Percentiles rank a stretch among this genome's conserved stretches.
Evolutionary conservation across 208 protist species (phyloP).

Genomic region (Acanthamoeba sp.): DNA sequence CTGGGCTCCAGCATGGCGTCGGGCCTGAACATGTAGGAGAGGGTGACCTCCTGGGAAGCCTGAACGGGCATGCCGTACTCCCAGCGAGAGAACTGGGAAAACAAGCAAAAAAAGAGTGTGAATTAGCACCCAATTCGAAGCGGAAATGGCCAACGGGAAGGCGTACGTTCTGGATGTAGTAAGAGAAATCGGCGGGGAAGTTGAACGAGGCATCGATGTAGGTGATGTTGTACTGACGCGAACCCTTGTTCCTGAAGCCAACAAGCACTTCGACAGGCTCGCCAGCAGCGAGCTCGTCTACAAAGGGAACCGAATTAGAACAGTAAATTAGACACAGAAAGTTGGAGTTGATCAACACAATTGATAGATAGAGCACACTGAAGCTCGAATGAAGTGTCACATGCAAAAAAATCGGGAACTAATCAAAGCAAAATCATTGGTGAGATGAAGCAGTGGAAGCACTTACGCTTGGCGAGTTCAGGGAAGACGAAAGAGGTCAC

Average conservation of each 20-base stretch:
- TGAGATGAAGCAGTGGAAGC: not conserved
- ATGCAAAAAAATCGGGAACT: not conserved
- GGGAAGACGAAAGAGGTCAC: not conserved
- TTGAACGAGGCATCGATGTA: conserved; percentile 25
- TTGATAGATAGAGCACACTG: no score
- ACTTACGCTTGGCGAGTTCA: not conserved
- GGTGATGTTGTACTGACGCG: conserved; percentile 25
- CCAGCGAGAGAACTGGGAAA: not conserved
- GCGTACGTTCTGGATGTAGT: conserved; percentile 32
- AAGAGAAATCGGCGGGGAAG: not conserved
- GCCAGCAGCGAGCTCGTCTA: not conserved
- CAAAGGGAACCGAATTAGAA: not conserved
- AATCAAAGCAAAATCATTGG: not conserved
- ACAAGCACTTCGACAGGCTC: conserved; percentile 13
- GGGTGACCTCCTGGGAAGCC: not conserved
- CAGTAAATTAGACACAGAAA: no score
- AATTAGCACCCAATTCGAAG: not conserved
- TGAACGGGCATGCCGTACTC: conserved; percentile 42
- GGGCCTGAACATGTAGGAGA: conserved; percentile 17
- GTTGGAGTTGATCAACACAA: no score
- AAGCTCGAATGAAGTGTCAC: no score
- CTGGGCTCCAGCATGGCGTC: conserved; percentile 34
- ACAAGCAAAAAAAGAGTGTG: not conserved
- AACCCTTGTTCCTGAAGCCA: conserved; percentile 20
- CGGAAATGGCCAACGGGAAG: not conserved